Percentiles rank a stretch among this genome's conserved stretches.
Evolutionary conservation across 345 rosid species (phyloP).

Genomic region (Heritiera littoralis): DNA sequence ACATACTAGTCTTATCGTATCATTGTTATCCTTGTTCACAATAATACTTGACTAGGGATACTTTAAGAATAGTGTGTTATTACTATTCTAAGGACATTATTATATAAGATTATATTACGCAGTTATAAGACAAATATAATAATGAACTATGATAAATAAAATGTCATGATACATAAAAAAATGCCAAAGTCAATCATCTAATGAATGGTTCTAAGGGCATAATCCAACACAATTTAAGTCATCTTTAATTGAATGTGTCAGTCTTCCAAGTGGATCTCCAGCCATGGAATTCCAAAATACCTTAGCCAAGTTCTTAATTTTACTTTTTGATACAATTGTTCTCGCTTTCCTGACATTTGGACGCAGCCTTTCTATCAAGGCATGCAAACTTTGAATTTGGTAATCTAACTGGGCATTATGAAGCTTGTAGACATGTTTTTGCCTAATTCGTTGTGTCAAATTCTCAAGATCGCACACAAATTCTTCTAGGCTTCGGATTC

Average conservation of each 20-base stretch:
- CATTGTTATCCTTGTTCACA: no score
- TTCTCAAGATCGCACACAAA: conserved; percentile 35
- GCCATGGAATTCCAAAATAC: conserved; percentile 36
- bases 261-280: conserved; percentile 32
- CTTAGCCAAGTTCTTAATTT: conserved; percentile 27
- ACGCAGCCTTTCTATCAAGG: conserved; percentile 31
- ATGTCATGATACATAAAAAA: no score
- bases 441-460: conserved; percentile 21
- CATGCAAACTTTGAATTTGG: conserved; percentile 34
- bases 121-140: no score
- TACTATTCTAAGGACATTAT: no score
- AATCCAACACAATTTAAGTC: conserved; percentile 38
- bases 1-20: no score
- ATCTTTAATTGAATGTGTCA: conserved; percentile 27
- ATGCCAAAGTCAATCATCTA: no score
- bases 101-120: no score
- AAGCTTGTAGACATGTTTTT: conserved; percentile 31
- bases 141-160: no score
- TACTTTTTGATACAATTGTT: conserved; percentile 26
- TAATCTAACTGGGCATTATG: conserved; percentile 32
- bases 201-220: no score
- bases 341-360: conserved; percentile 33
- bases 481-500: conserved; percentile 33
- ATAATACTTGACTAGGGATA: no score
- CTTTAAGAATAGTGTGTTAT: no score